These are phyloP conservation scores for Tripterygium wilfordii DNA, from an alignment of 177 flowering plant genomes.

Conservation along the genomic window DNA sequence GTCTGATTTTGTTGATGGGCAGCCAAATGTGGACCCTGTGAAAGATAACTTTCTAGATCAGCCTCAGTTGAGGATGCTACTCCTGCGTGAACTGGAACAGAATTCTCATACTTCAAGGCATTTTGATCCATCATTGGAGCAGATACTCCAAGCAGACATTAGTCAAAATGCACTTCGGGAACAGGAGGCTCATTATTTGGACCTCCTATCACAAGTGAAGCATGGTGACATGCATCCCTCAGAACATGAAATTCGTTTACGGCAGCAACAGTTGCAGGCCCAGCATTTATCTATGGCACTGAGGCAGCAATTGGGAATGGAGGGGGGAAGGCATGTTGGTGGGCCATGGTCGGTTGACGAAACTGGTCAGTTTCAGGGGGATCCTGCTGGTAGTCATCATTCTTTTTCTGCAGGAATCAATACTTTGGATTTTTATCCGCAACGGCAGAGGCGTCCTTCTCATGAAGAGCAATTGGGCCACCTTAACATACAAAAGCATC, in stretches of 20 bases:
- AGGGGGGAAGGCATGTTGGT: conserved; percentile 53
- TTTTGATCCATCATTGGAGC: conserved; percentile 60
- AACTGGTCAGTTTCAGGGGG: conserved; percentile 39
- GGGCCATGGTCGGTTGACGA: conserved; percentile 61
- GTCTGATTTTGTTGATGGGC: conserved; percentile 51
- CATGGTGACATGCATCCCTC: conserved; percentile 50
- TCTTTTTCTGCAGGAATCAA: conserved; percentile 38
- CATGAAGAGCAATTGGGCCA: no score
- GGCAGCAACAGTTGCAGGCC: conserved; percentile 72
- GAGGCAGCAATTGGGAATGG: conserved; percentile 50
- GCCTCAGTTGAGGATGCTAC: conserved; percentile 47
- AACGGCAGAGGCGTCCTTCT: conserved; percentile 48
- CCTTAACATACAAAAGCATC: conserved; percentile 50
- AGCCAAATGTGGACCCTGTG: conserved; percentile 39
- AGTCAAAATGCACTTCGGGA: conserved; percentile 51
- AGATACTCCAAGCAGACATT: conserved; percentile 54
- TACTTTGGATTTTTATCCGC: conserved; percentile 53
- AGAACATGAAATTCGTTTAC: conserved; percentile 57
- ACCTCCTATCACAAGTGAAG: conserved; percentile 42
- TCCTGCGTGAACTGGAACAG: conserved; percentile 51
- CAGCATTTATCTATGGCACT: conserved; percentile 57
- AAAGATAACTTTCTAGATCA: conserved; percentile 53
- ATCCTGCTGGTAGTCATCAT: conserved; percentile 31
- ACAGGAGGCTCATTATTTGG: conserved; percentile 52
- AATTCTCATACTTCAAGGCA: conserved; percentile 41